Base-by-base conservation (phyloP, 257 asterid species). In the Anisodus acutangulus region DNA sequence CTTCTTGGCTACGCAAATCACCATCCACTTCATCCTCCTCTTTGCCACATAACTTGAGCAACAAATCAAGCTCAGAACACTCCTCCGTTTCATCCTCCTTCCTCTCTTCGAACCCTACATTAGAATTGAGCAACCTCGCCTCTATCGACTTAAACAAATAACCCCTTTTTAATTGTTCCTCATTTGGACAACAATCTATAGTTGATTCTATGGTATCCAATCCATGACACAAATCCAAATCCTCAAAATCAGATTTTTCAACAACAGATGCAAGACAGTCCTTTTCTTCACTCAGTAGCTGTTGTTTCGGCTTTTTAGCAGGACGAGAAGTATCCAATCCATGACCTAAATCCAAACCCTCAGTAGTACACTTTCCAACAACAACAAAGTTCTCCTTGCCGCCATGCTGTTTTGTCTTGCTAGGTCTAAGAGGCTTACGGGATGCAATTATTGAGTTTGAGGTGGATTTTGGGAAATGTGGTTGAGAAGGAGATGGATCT, bases 21-120 rank as follows among this genome's bases (percentile, higher is more conserved):
- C 19, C 7, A 41, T 82, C 85, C 55, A n/a, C 83, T 72, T 85
- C 90, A 82, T 85, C 90, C 81, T 55, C 89, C 43, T 88, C 90
- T 3, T 88, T 90, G 4, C 39, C 90, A 64, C 98, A 95, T 74
- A 97, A 89, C 87, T 93, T 90, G 86, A 97, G 93, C 92, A 97
- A 85, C 87, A 85, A 87, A 85, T 95, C 95, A 11, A 97, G 93
- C 84, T 87, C 89, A 10, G 96, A 83, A 82, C 84, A 86, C 39
- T 85, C 89, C 84, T 84, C 89, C n/a, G 54, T 17, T 72, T 83
- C 97, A 63, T 89, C 91, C 49, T 79, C 90, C 17, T 76, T 86
- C 76, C 85, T 91, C 62, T 89, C 92, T 70, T 88, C 92, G 16
- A 60, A 71, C 63, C 83, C 87, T 8, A 57, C 88, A n/a, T 53